phyloP scores from a whole-genome alignment of 2,329 filamentous ascomycete species.

The Gnomoniopsis smithogilvyi region DNA sequence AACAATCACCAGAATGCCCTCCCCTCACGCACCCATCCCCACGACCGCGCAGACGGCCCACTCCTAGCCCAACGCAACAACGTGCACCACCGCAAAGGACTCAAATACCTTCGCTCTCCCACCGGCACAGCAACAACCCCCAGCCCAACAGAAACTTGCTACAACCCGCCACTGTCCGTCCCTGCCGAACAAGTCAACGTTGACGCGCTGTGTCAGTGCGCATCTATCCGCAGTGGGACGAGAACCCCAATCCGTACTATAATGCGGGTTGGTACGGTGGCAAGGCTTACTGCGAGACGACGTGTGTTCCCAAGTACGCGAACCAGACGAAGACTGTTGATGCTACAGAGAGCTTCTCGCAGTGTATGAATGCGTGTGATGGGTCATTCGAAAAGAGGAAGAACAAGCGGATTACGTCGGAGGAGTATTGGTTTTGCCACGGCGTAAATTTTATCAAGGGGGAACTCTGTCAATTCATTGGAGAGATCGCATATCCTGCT shows the following conservation, averaged over 20 bases:
- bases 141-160: not conserved
- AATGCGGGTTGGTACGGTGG: not conserved
- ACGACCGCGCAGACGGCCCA: not conserved
- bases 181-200: not conserved
- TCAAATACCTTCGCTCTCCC: not conserved
- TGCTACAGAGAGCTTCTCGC: not conserved
- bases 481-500: not conserved
- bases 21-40: not conserved
- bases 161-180: not conserved
- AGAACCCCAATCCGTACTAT: not conserved
- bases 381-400: conserved; percentile 4
- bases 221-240: not conserved
- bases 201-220: conserved; percentile 3
- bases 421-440: conserved; percentile 4
- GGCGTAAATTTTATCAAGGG: conserved; percentile 8
- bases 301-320: not conserved
- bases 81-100: not conserved
- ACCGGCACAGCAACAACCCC: not conserved
- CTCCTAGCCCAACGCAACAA: not conserved
- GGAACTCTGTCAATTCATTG: not conserved
- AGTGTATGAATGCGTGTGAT: conserved; percentile 2
- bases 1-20: no score
- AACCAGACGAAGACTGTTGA: not conserved
- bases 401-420: not conserved
- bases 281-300: not conserved